Percentiles rank a stretch among this genome's conserved stretches.
These are phyloP conservation scores for Castanea crenata DNA, from an alignment of 306 rosid species.

Conservation along the genomic window DNA sequence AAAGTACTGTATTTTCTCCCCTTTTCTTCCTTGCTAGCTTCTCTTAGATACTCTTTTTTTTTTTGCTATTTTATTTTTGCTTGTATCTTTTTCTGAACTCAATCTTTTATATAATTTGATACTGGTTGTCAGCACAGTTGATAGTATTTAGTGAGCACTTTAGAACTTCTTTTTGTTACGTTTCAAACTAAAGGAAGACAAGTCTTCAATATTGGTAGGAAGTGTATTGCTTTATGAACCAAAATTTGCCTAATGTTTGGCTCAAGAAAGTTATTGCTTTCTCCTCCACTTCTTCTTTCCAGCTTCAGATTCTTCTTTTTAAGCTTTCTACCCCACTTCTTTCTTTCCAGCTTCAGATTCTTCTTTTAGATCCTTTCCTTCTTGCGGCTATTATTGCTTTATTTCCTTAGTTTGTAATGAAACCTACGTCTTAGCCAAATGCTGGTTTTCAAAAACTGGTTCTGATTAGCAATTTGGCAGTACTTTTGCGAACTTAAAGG, in stretches of 20 bases:
- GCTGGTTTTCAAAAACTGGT: neutral
- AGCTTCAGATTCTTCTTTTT: slow-evolving; percentile 1
- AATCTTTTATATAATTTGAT: no score
- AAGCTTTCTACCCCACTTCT: neutral
- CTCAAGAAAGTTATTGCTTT: neutral
- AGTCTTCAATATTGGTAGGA: neutral
- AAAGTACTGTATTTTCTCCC: neutral
- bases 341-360: slow-evolving; percentile 3
- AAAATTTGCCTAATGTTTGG: neutral
- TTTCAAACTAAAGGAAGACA: neutral
- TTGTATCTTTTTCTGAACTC: no score
- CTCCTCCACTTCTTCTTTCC: neutral
- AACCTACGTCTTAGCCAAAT: neutral
- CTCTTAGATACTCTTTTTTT: neutral
- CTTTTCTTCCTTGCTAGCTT: neutral
- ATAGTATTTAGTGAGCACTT: neutral
- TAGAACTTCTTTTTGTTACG: neutral
- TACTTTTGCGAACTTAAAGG: neutral
- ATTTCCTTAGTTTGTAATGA: neutral
- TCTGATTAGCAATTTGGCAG: neutral
- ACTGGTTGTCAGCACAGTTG: no score
- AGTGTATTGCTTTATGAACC: slow-evolving; percentile 9
- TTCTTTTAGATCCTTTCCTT: neutral
- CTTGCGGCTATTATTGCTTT: neutral
- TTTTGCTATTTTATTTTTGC: no score